Evolutionary conservation across 768 basidiomycete genomes (phyloP).

Genomic region (Boletellus ananiceps): DNA sequence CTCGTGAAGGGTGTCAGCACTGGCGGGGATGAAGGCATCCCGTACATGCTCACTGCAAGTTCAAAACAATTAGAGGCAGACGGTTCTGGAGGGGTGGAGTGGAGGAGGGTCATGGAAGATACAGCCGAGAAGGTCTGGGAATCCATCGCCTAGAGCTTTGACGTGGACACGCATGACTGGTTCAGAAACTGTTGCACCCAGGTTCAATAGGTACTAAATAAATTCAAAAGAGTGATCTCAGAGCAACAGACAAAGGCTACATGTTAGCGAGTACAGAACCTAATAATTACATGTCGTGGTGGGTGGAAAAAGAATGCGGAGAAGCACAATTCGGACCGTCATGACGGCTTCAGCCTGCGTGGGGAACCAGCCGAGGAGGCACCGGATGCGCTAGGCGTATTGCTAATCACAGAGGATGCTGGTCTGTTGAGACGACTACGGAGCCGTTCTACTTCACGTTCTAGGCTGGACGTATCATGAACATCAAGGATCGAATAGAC

Average conservation of each 20-base stretch:
- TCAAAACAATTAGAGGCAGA: slow-evolving; percentile 14
- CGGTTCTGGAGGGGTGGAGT: slow-evolving; percentile 28
- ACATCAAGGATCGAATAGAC: background rate
- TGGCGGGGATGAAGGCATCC: slow-evolving; percentile 65
- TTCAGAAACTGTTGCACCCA: no score
- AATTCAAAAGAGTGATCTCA: no score
- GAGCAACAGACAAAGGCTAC: no score
- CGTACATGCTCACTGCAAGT: slow-evolving; percentile 37
- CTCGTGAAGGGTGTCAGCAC: slow-evolving; percentile 70
- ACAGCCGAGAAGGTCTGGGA: slow-evolving; percentile 31
- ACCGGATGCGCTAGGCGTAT: slow-evolving; percentile 15
- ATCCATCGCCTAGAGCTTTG: slow-evolving; percentile 9
- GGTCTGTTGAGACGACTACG: slow-evolving; percentile 62
- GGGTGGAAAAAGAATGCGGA: background rate
- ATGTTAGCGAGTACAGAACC: slow-evolving; percentile 8
- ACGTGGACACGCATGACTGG: no score
- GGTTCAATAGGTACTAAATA: no score
- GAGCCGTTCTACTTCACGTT: slow-evolving; percentile 65
- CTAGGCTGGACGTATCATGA: slow-evolving; percentile 39
- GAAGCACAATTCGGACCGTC: background rate
- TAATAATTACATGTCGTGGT: slow-evolving; percentile 14
- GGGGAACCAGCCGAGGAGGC: slow-evolving; percentile 29
- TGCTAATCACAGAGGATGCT: slow-evolving; percentile 34
- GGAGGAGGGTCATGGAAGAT: slow-evolving; percentile 30
- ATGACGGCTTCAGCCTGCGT: slow-evolving; percentile 23